A percentile compares a stretch with the other conserved stretches of the same genome.
These are phyloP conservation scores for Trichoderma atroviride DNA, from an alignment of 2,329 filamentous ascomycete genomes.

Conservation along the genomic window DNA sequence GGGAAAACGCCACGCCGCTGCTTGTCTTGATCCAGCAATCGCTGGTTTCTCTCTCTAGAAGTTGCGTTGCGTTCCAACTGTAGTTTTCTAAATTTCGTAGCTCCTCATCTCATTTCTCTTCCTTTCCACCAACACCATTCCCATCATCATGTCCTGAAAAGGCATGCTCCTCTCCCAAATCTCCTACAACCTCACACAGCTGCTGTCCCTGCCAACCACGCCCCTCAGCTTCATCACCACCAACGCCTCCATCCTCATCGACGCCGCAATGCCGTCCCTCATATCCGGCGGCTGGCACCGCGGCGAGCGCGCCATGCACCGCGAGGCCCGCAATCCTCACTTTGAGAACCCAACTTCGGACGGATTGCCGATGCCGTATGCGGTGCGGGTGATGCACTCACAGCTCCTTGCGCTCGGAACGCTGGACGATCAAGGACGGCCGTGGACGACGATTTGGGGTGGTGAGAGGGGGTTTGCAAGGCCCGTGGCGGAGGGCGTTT, in stretches of 20 bases:
- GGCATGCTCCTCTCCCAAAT: slow-evolving; percentile 13
- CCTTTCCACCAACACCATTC: not conserved
- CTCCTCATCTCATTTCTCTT: not conserved
- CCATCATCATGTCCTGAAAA: not conserved
- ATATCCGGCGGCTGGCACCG: slow-evolving; percentile 47
- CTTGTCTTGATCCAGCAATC: not conserved
- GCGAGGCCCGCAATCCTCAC: slow-evolving; percentile 59
- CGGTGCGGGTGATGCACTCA: slow-evolving; percentile 60
- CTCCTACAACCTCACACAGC: slow-evolving; percentile 13
- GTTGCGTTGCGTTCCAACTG: not conserved
- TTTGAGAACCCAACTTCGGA: slow-evolving; percentile 67
- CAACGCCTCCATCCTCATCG: slow-evolving; percentile 19
- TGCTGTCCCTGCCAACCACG: not conserved
- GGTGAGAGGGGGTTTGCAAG: slow-evolving; percentile 69
- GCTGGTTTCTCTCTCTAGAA: not conserved
- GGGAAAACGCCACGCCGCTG: not conserved
- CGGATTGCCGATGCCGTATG: slow-evolving; percentile 64
- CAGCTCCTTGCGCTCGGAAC: slow-evolving; percentile 75
- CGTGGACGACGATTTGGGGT: slow-evolving; percentile 81
- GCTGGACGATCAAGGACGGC: slow-evolving; percentile 64
- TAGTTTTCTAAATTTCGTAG: not conserved
- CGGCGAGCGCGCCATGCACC: slow-evolving; percentile 68
- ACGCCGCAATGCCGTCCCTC: slow-evolving; percentile 10
- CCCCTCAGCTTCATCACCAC: slow-evolving; percentile 11
- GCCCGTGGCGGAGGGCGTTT: slow-evolving; percentile 61